phyloP scores from a whole-genome alignment of 495 filamentous ascomycete species.

The Penicillium egyptiacum region DNA sequence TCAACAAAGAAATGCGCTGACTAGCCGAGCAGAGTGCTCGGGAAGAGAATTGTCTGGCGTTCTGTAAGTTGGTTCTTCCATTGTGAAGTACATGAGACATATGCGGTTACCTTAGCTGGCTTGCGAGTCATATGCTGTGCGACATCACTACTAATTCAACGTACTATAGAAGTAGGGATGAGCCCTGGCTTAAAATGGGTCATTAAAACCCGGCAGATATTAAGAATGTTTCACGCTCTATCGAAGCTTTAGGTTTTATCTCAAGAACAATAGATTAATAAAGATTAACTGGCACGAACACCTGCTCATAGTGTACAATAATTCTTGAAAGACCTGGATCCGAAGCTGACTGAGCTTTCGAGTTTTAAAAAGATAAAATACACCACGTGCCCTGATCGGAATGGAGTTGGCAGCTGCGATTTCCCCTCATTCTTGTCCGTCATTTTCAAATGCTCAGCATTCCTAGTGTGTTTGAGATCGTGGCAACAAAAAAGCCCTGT shows the following conservation, averaged over 20 bases:
- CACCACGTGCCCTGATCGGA: conserved; percentile 24
- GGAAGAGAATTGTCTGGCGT: neutral
- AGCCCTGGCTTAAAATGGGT: neutral
- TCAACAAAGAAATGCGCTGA: conserved; percentile 16
- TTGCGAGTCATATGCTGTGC: neutral
- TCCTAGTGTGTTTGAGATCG: conserved; percentile 17
- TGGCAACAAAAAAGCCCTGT: neutral
- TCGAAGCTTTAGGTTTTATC: neutral
- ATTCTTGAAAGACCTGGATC: neutral
- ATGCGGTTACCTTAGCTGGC: neutral
- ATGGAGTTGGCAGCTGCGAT: conserved; percentile 12
- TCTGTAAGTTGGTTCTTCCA: neutral
- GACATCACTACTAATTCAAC: neutral
- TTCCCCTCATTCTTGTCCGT: conserved; percentile 16
- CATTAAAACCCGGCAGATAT: neutral
- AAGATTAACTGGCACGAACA: neutral
- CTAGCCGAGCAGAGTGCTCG: conserved; percentile 9
- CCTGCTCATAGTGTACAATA: neutral
- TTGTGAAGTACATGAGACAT: neutral
- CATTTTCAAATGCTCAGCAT: conserved; percentile 15
- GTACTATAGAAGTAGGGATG: conserved; percentile 1
- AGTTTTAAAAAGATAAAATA: neutral
- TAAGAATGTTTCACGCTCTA: conserved; percentile 2
- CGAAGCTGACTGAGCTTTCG: neutral
- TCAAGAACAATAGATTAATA: neutral